phyloP scores from a whole-genome alignment of 257 asterid genomes.

The Galeopsis tetrahit region DNA sequence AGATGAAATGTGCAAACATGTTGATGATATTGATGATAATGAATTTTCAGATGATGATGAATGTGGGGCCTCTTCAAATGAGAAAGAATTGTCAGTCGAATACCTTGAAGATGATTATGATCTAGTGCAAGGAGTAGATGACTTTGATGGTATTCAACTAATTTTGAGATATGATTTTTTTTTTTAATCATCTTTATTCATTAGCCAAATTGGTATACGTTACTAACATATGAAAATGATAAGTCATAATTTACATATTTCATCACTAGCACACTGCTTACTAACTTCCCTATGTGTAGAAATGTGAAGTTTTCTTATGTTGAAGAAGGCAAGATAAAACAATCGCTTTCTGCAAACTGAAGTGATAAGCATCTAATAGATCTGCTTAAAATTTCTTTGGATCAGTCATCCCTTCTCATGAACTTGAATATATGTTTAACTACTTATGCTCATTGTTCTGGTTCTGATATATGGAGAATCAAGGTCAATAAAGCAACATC shows the following conservation, averaged over 20 bases:
- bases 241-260: conserved; percentile 2
- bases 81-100: conserved; percentile 59
- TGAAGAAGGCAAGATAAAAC: conserved; percentile 16
- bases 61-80: conserved; percentile 42
- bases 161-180: conserved; percentile 18
- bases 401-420: conserved; percentile 18
- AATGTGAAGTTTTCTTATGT: conserved; percentile 25
- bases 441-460: conserved; percentile 11
- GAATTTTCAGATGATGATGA: conserved; percentile 50
- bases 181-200: conserved; percentile 23
- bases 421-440: conserved; percentile 18
- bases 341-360: background rate
- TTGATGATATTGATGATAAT: conserved; percentile 37
- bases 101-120: conserved; percentile 79
- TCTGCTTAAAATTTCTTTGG: conserved; percentile 17
- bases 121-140: conserved; percentile 58
- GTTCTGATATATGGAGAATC: conserved; percentile 21
- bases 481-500: background rate
- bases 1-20: conserved; percentile 32
- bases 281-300: background rate
- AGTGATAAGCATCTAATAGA: background rate
- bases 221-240: conserved; percentile 10
- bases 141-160: conserved; percentile 63
- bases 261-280: background rate
- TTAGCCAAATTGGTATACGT: conserved; percentile 14